Evolutionary conservation across 352 stramenopile species (phyloP).

Genomic region (Globisporangium spiculum): DNA sequence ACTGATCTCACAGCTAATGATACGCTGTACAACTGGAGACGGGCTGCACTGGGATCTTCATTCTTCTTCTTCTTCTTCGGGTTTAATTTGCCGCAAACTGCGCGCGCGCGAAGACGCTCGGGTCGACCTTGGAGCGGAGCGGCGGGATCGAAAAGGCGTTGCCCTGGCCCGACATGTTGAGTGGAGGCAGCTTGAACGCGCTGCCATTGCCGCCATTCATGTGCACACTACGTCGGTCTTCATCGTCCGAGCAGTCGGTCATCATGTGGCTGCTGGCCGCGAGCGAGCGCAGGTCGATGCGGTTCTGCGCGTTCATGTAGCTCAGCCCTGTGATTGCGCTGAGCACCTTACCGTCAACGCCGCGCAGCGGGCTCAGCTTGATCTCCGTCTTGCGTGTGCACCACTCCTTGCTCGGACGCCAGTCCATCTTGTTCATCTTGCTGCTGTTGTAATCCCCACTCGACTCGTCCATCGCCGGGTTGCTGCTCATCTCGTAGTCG

Average conservation of each 20-base stretch:
- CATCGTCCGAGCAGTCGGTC: conserved; percentile 24
- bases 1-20: neutral
- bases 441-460: neutral
- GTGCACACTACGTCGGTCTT: conserved; percentile 22
- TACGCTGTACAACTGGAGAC: neutral
- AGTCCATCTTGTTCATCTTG: conserved; percentile 29
- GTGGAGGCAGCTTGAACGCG: conserved; percentile 52
- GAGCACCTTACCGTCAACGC: conserved; percentile 42
- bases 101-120: conserved; percentile 49
- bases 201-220: conserved; percentile 20
- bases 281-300: conserved; percentile 17
- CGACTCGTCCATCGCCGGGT: conserved; percentile 11
- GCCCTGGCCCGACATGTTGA: conserved; percentile 41
- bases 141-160: conserved; percentile 59
- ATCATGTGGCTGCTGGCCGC: conserved; percentile 12
- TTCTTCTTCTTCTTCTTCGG: neutral
- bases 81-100: conserved; percentile 59
- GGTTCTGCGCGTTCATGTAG: conserved; percentile 56
- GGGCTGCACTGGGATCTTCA: neutral
- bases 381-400: conserved; percentile 58
- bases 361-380: conserved; percentile 56
- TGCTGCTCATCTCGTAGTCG: conserved; percentile 17
- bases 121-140: conserved; percentile 78
- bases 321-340: conserved; percentile 45
- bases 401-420: conserved; percentile 43